Conservation (phyloP, 768 basidiomycete genomes). For the Pulveroboletus ravenelii region DNA sequence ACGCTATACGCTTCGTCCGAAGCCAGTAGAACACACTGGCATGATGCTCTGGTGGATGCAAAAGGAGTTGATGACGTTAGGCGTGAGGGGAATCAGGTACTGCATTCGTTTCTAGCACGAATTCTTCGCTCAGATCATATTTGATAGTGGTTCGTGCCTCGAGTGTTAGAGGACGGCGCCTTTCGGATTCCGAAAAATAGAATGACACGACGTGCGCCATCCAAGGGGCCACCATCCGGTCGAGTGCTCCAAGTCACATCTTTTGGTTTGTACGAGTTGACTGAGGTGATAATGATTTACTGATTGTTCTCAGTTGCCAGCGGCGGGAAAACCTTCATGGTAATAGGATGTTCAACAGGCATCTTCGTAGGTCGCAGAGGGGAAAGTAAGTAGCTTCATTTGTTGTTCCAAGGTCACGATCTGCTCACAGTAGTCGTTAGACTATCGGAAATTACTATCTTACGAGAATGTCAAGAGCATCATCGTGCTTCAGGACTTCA, state of each 20-base stretch:
- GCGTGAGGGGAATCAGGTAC: slow-evolving; percentile 71
- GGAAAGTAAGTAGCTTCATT: slow-evolving; percentile 40
- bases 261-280: slow-evolving; percentile 46
- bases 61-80: slow-evolving; percentile 58
- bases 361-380: slow-evolving; percentile 60
- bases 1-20: slow-evolving; percentile 67
- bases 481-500: slow-evolving; percentile 54
- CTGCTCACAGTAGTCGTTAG: slow-evolving; percentile 32
- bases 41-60: slow-evolving; percentile 53
- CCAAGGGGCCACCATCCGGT: slow-evolving; percentile 45
- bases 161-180: slow-evolving; percentile 52
- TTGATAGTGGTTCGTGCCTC: slow-evolving; percentile 62
- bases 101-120: not conserved
- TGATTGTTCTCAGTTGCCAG: slow-evolving; percentile 35
- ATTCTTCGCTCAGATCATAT: slow-evolving; percentile 6
- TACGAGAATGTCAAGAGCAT: slow-evolving; percentile 49
- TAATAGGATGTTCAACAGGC: slow-evolving; percentile 62
- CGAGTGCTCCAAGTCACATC: slow-evolving; percentile 54
- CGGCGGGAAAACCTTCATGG: slow-evolving; percentile 53
- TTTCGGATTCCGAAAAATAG: slow-evolving; percentile 49
- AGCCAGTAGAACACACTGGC: slow-evolving; percentile 57
- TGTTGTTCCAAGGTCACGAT: not conserved
- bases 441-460: slow-evolving; percentile 53
- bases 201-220: slow-evolving; percentile 24
- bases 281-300: not conserved